Percentiles rank a stretch among this genome's conserved stretches.
Evolutionary conservation across 768 basidiomycete species (phyloP).

Genomic region (Chlorophyllum brunneum): DNA sequence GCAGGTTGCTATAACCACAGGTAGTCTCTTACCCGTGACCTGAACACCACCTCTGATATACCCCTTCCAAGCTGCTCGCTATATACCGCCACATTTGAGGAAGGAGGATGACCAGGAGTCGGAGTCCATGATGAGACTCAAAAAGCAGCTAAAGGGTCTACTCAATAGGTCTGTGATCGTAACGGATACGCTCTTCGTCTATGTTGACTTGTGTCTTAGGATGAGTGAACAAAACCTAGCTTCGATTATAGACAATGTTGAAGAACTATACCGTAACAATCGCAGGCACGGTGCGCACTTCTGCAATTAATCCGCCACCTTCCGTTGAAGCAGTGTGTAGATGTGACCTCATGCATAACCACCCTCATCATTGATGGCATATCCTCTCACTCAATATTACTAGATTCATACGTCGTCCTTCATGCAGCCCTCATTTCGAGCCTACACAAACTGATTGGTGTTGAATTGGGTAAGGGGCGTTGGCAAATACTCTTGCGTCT

Average conservation of each 20-base stretch:
- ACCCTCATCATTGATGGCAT: constrained; percentile 75
- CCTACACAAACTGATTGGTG: constrained; percentile 75
- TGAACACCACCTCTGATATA: background rate
- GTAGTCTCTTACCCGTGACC: constrained; percentile 8
- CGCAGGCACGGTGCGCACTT: constrained; percentile 66
- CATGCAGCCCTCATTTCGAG: constrained; percentile 83
- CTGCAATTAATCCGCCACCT: background rate
- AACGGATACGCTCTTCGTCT: background rate
- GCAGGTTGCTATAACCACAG: background rate
- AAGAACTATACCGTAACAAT: constrained; percentile 72
- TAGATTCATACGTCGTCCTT: constrained; percentile 88
- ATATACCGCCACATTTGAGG: constrained; percentile 82
- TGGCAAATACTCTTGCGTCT: background rate
- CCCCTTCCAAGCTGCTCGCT: constrained; percentile 36
- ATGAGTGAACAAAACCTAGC: constrained; percentile 89
- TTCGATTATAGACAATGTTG: constrained; percentile 67
- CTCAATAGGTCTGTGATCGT: constrained; percentile 65
- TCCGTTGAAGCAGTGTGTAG: constrained; percentile 32
- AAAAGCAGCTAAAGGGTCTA: constrained; percentile 77
- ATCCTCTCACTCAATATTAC: constrained; percentile 70
- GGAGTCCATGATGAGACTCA: constrained; percentile 51
- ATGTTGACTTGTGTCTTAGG: constrained; percentile 32
- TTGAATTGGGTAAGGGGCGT: constrained; percentile 74
- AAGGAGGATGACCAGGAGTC: constrained; percentile 30
- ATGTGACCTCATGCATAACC: constrained; percentile 79